Percentiles rank a stretch among this genome's conserved stretches.
phyloP scores from a whole-genome alignment of 345 rosid genomes.

The Reutealis trisperma region DNA sequence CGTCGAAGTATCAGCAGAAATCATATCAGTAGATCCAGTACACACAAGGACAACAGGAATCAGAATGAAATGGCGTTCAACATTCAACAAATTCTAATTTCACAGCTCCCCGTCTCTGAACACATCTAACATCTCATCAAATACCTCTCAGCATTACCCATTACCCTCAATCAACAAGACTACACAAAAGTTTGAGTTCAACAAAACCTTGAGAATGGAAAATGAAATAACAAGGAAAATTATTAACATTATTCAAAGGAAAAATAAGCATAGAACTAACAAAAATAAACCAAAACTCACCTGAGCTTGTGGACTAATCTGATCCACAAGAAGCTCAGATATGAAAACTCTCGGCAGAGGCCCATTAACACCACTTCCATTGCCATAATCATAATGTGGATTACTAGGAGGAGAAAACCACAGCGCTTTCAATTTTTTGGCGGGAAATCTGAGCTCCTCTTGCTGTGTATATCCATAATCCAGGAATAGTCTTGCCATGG shows the following conservation, averaged over 20 bases:
- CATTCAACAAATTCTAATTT: background rate
- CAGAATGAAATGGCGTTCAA: background rate
- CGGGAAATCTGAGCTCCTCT: constrained; percentile 88
- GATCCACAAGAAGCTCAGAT: constrained; percentile 88
- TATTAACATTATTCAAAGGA: too few species aligned
- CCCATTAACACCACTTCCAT: constrained; percentile 60
- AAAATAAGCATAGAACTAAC: background rate
- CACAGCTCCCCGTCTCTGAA: background rate
- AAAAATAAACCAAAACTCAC: constrained; percentile 29
- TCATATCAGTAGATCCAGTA: too few species aligned
- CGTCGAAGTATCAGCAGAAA: background rate
- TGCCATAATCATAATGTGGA: constrained; percentile 41
- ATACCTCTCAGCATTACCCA: background rate
- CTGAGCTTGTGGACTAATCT: constrained; percentile 75
- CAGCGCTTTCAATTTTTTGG: constrained; percentile 81
- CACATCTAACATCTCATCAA: background rate
- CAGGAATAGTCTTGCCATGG: constrained; percentile 74
- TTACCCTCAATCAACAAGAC: background rate
- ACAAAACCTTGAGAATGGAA: background rate
- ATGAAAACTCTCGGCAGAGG: constrained; percentile 89
- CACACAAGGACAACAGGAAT: background rate
- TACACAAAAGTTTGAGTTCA: background rate
- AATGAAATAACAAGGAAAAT: background rate
- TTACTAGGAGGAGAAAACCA: constrained; percentile 87
- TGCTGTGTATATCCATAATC: constrained; percentile 74